Evolutionary conservation across 2,329 filamentous ascomycete genomes (phyloP).

Genomic region (Leptographium radiaticola): DNA sequence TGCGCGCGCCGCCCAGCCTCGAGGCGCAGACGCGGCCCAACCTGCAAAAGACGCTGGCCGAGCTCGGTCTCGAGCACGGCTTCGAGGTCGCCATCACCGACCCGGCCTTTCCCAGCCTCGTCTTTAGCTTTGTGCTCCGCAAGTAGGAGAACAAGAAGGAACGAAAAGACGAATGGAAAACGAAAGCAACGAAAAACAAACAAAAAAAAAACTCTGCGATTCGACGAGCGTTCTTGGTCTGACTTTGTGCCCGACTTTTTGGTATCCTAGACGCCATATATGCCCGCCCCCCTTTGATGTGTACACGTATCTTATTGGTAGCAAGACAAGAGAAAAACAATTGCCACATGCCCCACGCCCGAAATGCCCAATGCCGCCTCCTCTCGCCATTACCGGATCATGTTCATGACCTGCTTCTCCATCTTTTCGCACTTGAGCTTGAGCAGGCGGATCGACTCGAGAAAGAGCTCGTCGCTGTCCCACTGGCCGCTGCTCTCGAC

Average conservation of each 20-base stretch:
- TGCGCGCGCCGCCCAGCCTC: constrained; percentile 68
- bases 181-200: constrained; percentile 8
- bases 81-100: constrained; percentile 90
- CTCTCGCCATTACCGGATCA: constrained; percentile 32
- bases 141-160: constrained; percentile 16
- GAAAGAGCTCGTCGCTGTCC: constrained; percentile 83
- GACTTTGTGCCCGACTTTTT: not conserved
- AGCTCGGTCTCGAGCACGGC: constrained; percentile 60
- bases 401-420: constrained; percentile 55
- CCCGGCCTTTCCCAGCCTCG: constrained; percentile 69
- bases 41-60: constrained; percentile 60
- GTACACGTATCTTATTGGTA: not conserved
- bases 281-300: not conserved
- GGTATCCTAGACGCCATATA: constrained; percentile 1
- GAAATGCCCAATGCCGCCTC: constrained; percentile 3
- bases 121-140: constrained; percentile 42
- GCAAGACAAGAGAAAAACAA: constrained; percentile 9
- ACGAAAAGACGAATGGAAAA: not conserved
- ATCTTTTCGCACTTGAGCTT: constrained; percentile 72
- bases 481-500: constrained; percentile 94
- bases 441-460: constrained; percentile 74
- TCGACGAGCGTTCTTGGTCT: not conserved
- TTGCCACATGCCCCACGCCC: too few relatives aligned
- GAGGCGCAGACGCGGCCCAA: constrained; percentile 79
- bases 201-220: not conserved